Evolutionary conservation across 1,284 basidiomycete genomes (phyloP), one percentile per base, ranked within the genome.

Genomic region (Pseudomicrostroma phylloplanum): DNA sequence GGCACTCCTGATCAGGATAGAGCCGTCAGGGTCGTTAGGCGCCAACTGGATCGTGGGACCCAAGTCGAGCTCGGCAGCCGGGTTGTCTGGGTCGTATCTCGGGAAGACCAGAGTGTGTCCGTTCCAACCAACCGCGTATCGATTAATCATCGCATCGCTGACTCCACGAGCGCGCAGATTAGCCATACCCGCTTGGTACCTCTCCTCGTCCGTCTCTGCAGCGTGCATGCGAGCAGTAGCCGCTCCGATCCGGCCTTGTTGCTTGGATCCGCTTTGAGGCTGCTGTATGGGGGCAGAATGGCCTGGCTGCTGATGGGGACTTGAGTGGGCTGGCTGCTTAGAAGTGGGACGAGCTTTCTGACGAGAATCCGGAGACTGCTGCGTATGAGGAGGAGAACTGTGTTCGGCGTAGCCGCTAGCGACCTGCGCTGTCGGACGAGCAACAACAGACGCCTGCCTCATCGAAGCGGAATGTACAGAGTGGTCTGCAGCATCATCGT

Each of bases 61-160:
- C 0, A 75, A 62, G 15, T 67, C 48, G 11, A 75, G 30, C 58
- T 75, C 72, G 48, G 65, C 57, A 21, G 70, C 55, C 42, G 26
- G 23, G n/a, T 66, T 68, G 9, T 55, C 12, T 6, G 60, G 40
- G 42, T 72, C 69, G 40, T 65, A 66, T 17, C 69, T 59, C 0
- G 74, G 68, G 42, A 73, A 76, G 1, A 78, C 67, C 25, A 78
- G 67, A n/a, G 59, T 60, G n/a, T 67, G 64, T 12, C 77, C 77
- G 55, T 77, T 71, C 76, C 76, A 78, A 25, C 69, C 77, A 40
- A 78, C 57, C 59, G 69, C 70, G 65, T 70, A 77, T 23, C 63
- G 64, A 61, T 69, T 58, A 21, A 78, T 73, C 77, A 78, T 76
- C 26, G 70, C 63, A 53, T 78, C 76, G 19, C 69, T 75, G 43